Percentiles rank a stretch among this genome's conserved stretches.
These are phyloP conservation scores for Nemania bipapillata DNA, from an alignment of 2,329 filamentous ascomycete genomes.

Conservation along the genomic window DNA sequence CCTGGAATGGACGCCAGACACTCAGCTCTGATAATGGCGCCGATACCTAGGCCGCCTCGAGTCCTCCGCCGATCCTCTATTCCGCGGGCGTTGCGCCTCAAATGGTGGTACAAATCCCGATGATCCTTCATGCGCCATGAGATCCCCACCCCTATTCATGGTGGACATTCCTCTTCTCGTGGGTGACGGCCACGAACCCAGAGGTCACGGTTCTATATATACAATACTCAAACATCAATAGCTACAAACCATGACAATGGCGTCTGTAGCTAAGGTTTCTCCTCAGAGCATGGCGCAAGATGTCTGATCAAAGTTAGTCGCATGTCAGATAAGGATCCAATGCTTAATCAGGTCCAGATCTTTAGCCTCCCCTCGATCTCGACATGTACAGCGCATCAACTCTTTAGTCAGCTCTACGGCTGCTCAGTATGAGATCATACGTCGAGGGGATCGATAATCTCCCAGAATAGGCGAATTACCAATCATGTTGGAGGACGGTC, in stretches of 20 bases:
- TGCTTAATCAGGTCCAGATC: neutral
- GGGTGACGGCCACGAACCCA: slow-evolving; percentile 1
- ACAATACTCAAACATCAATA: slow-evolving; percentile 26
- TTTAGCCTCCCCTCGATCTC: slow-evolving; percentile 28
- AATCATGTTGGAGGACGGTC: slow-evolving; percentile 57
- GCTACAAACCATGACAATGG: neutral
- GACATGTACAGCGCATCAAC: slow-evolving; percentile 14
- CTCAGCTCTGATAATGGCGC: slow-evolving; percentile 2
- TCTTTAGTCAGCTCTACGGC: slow-evolving; percentile 4
- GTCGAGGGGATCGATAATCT: slow-evolving; percentile 65
- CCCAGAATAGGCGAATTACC: slow-evolving; percentile 59
- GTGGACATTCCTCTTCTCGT: slow-evolving; percentile 11
- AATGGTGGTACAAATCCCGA: slow-evolving; percentile 6
- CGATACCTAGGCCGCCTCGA: neutral
- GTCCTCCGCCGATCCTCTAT: slow-evolving; percentile 4
- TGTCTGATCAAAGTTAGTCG: neutral
- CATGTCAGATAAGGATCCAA: neutral
- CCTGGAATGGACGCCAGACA: slow-evolving; percentile 15
- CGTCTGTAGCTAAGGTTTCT: neutral
- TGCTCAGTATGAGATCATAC: slow-evolving; percentile 71
- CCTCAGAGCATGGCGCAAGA: slow-evolving; percentile 13
- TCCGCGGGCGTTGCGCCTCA: neutral
- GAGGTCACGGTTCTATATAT: slow-evolving; percentile 25
- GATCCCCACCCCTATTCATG: slow-evolving; percentile 5
- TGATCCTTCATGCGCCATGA: slow-evolving; percentile 17